A percentile compares a stretch with the other conserved stretches of the same genome.
Conservation (phyloP, 1,284 basidiomycete species). For the Apiotrichum akiyoshidainum region DNA sequence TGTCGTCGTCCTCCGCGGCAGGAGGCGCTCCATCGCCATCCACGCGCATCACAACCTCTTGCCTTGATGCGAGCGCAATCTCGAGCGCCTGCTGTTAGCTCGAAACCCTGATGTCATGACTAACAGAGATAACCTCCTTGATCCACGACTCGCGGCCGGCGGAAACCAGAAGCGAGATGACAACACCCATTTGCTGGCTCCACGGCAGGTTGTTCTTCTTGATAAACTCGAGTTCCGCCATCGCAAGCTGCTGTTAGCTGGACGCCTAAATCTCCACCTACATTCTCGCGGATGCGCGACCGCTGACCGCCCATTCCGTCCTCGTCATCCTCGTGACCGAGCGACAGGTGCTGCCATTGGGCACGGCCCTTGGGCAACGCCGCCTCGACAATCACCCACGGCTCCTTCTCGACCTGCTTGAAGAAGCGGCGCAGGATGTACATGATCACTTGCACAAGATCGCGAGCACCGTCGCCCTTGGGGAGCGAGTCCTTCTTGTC, state of each 20-base stretch:
- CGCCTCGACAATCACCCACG: conserved; percentile 80
- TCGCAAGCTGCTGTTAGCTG: conserved; percentile 38
- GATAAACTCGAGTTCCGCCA: conserved; percentile 72
- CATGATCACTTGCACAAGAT: conserved; percentile 74
- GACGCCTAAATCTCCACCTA: conserved; percentile 8
- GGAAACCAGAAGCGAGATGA: conserved; percentile 69
- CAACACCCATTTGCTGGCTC: conserved; percentile 84
- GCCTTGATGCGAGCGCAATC: conserved; percentile 63
- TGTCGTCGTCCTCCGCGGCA: conserved; percentile 43
- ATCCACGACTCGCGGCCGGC: conserved; percentile 63
- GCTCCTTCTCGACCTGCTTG: conserved; percentile 74
- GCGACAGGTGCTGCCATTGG: conserved; percentile 78
- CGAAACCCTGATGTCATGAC: conserved; percentile 29
- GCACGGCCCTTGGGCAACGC: conserved; percentile 85
- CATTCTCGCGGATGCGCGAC: conserved; percentile 49
- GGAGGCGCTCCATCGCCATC: conserved; percentile 55
- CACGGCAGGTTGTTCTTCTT: conserved; percentile 71
- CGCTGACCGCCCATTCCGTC: conserved; percentile 54
- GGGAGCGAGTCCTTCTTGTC: conserved; percentile 72
- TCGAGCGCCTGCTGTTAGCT: conserved; percentile 60
- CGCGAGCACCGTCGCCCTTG: conserved; percentile 71
- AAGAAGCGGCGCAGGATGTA: conserved; percentile 87
- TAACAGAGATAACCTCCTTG: conserved; percentile 74
- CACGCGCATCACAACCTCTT: conserved; percentile 66
- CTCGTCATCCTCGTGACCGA: conserved; percentile 49